A percentile compares a stretch with the other conserved stretches of the same genome.
phyloP scores from a whole-genome alignment of 805 yeast species.

The Lachancea sp. region DNA sequence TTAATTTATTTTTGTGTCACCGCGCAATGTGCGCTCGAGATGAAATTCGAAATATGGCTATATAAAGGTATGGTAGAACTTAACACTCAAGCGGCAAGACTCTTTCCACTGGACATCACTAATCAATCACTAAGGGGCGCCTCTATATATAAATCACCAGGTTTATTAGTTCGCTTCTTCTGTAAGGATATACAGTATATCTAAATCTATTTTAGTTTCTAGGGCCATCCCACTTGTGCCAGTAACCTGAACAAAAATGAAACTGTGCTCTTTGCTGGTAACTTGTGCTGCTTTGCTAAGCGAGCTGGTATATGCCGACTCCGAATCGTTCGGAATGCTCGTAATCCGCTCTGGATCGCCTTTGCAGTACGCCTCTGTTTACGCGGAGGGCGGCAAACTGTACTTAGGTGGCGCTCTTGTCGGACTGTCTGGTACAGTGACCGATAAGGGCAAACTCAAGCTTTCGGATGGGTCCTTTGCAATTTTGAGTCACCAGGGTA shows the following conservation, averaged over 20 bases:
- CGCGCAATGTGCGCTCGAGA: background rate
- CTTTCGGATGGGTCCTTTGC: conserved; percentile 29
- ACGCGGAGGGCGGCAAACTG: conserved; percentile 17
- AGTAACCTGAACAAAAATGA: conserved; percentile 15
- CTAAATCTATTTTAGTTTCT: background rate
- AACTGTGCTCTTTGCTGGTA: conserved; percentile 17
- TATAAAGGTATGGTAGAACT: background rate
- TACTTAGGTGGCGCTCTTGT: conserved; percentile 14
- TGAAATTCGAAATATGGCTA: background rate
- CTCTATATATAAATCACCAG: background rate
- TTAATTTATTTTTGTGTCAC: conserved; percentile 2
- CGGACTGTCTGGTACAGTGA: conserved; percentile 21
- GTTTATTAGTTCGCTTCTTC: background rate
- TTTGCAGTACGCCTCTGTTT: conserved; percentile 30
- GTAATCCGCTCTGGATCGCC: conserved; percentile 34
- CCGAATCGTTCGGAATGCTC: conserved; percentile 33
- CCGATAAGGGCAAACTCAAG: conserved; percentile 32
- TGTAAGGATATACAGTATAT: background rate
- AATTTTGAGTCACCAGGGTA: conserved; percentile 23
- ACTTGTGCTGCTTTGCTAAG: conserved; percentile 25
- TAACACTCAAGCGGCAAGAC: background rate
- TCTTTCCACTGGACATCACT: background rate
- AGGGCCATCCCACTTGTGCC: background rate
- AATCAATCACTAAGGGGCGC: background rate
- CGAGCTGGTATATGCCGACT: conserved; percentile 30